These are phyloP conservation scores for Candida quercuum DNA, from an alignment of 805 yeast genomes.

Conservation along the genomic window DNA sequence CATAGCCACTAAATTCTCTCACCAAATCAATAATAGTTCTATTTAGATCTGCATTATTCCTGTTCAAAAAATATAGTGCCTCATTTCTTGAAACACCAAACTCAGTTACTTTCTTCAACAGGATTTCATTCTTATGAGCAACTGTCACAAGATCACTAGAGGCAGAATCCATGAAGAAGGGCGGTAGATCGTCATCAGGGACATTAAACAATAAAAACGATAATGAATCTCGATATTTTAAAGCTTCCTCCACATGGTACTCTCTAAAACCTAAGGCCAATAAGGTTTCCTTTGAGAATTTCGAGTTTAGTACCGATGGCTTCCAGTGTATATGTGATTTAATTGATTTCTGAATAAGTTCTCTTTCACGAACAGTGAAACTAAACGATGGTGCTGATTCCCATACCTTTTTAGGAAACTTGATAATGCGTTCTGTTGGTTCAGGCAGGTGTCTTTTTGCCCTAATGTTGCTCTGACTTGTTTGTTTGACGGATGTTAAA, in stretches of 20 bases:
- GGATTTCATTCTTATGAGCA: conserved; percentile 48
- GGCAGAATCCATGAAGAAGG: conserved; percentile 45
- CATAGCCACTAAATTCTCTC: conserved; percentile 26
- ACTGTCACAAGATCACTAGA: conserved; percentile 41
- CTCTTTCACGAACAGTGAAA: conserved; percentile 58
- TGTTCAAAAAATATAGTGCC: conserved; percentile 43
- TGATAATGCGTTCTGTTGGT: conserved; percentile 16
- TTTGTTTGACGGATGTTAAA: conserved; percentile 27
- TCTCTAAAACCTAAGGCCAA: conserved; percentile 58
- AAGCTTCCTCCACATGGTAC: conserved; percentile 67
- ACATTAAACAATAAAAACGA: conserved; percentile 68
- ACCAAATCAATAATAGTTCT: conserved; percentile 48
- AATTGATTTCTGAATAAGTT: conserved; percentile 56
- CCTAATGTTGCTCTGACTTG: conserved; percentile 6
- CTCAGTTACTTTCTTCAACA: conserved; percentile 49
- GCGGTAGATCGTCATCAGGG: conserved; percentile 92
- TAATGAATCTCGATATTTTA: conserved; percentile 45
- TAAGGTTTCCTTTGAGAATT: conserved; percentile 26
- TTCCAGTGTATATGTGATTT: conserved; percentile 54
- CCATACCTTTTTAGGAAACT: conserved; percentile 56
- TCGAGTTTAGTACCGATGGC: conserved; percentile 6
- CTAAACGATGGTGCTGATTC: conserved; percentile 63
- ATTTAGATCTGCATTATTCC: conserved; percentile 39
- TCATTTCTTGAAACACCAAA: conserved; percentile 72
- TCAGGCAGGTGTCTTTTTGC: conserved; percentile 4